Percentiles rank a stretch among this genome's conserved stretches.
These are phyloP conservation scores for Huntiella bhutanensis DNA, from an alignment of 2,329 filamentous ascomycete genomes.

Conservation along the genomic window DNA sequence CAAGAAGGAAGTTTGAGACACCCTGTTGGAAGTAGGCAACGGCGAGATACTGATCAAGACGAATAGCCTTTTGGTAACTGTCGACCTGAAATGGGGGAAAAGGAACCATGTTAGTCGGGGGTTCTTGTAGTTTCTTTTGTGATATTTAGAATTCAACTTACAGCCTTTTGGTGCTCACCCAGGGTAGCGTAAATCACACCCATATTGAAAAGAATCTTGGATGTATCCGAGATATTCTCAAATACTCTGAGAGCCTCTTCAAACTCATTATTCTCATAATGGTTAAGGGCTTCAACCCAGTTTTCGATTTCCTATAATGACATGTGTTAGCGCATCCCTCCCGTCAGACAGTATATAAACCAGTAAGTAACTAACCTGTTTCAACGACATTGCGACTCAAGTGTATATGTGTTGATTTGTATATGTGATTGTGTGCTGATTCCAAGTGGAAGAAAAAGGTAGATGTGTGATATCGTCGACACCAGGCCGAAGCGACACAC, in stretches of 20 bases:
- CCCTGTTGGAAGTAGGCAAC: slow-evolving; percentile 98
- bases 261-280: slow-evolving; percentile 96
- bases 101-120: background rate
- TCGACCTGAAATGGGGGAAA: slow-evolving; percentile 45
- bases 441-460: no score
- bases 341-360: background rate
- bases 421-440: background rate
- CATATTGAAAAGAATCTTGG: slow-evolving; percentile 96
- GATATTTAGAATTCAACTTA: slow-evolving; percentile 29
- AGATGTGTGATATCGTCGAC: background rate
- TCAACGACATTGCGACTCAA: slow-evolving; percentile 34
- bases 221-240: slow-evolving; percentile 76
- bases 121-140: background rate
- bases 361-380: slow-evolving; percentile 29
- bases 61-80: slow-evolving; percentile 80
- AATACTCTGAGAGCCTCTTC: slow-evolving; percentile 74
- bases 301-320: slow-evolving; percentile 78
- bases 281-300: slow-evolving; percentile 78
- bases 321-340: slow-evolving; percentile 1
- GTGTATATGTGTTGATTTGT: slow-evolving; percentile 11
- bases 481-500: slow-evolving; percentile 5
- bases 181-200: slow-evolving; percentile 94
- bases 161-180: slow-evolving; percentile 87
- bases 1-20: slow-evolving; percentile 91
- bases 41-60: slow-evolving; percentile 83